Evolutionary conservation across 202 grass and related monocot species (phyloP).

Genomic region (Schoenoplectus tabernaemontani): DNA sequence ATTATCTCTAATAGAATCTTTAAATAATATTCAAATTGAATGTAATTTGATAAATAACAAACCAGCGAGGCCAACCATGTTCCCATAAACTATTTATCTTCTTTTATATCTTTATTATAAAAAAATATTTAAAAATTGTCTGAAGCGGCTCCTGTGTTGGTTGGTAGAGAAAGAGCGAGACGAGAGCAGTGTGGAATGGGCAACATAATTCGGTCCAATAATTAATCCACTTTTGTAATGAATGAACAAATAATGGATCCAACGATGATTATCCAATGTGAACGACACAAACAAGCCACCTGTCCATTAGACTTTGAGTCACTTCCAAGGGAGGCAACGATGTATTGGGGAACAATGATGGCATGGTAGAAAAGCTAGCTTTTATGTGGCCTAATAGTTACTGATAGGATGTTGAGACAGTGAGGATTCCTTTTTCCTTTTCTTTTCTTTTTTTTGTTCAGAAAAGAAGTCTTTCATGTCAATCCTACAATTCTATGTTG

Average conservation of each 20-base stretch:
- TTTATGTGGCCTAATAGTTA: not conserved
- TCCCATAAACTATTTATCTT: no score
- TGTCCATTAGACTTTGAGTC: slow-evolving; percentile 5
- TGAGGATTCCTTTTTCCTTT: no score
- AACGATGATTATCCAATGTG: not conserved
- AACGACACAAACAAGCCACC: not conserved
- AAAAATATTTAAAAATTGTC: no score
- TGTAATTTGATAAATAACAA: no score
- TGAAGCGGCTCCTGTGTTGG: no score
- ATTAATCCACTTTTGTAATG: not conserved
- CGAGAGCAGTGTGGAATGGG: not conserved
- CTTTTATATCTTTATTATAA: no score
- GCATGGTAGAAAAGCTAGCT: not conserved
- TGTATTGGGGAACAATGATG: slow-evolving; percentile 1
- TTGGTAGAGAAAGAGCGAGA: not conserved
- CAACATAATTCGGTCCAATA: not conserved
- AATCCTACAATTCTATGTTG: no score
- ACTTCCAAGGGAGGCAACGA: slow-evolving; percentile 11
- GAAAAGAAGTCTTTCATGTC: no score
- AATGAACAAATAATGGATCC: slow-evolving; percentile 3
- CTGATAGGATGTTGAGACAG: not conserved
- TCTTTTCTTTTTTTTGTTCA: not conserved
- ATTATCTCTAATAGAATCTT: no score
- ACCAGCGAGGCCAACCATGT: no score
- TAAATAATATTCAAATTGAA: no score